These are phyloP conservation scores for Trichosporon inkin DNA, from an alignment of 1,284 basidiomycete genomes.

Conservation along the genomic window DNA sequence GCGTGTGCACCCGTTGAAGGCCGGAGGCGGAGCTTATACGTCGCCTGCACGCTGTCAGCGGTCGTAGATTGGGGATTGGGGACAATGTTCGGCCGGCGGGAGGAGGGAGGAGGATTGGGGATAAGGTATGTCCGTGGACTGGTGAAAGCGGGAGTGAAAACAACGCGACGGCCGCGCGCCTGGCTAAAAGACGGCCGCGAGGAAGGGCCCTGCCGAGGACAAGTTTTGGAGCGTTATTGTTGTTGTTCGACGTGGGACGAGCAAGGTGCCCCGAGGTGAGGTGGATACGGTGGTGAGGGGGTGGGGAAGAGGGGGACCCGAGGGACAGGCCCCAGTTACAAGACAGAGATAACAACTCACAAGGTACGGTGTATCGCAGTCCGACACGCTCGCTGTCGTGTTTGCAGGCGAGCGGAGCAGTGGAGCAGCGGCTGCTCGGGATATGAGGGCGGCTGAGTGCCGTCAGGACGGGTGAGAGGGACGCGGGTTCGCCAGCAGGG, in stretches of 20 bases:
- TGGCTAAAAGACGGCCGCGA: neutral
- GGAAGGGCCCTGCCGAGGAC: neutral
- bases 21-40: neutral
- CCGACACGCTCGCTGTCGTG: conserved; percentile 5
- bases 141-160: neutral
- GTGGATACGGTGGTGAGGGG: neutral
- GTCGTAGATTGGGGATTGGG: neutral
- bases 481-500: neutral
- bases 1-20: neutral
- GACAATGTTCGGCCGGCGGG: neutral
- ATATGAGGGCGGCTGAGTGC: neutral
- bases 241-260: neutral
- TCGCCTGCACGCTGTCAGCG: neutral
- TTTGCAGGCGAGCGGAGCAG: conserved; percentile 5
- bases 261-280: neutral
- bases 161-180: neutral
- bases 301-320: neutral
- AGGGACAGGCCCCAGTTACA: conserved; percentile 20
- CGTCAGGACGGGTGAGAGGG: neutral
- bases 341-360: conserved; percentile 17
- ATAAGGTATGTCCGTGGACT: conserved; percentile 1
- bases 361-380: conserved; percentile 13
- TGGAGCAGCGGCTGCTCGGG: neutral
- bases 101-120: conserved; percentile 6
- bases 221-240: neutral